Evolutionary conservation across 2,329 filamentous ascomycete genomes (phyloP).

Genomic region (Macroventuria anomochaeta): DNA sequence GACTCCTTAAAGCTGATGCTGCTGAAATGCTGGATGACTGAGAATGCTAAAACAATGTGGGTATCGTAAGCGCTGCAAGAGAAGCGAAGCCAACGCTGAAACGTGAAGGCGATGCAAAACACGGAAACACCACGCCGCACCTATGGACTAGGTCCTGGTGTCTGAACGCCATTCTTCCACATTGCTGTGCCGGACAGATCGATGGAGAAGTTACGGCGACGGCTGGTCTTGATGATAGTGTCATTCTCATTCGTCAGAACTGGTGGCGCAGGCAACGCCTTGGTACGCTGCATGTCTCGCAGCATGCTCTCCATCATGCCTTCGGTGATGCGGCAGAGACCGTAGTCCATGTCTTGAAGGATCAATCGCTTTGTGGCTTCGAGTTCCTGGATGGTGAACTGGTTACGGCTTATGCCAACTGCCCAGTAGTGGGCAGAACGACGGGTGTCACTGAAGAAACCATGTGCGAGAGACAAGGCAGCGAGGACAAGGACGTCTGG

Average conservation of each 20-base stretch:
- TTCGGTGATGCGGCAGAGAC: conserved; percentile 43
- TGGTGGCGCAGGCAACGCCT: not conserved
- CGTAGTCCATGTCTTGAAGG: conserved; percentile 47
- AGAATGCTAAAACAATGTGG: conserved; percentile 21
- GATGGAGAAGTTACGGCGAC: conserved; percentile 36
- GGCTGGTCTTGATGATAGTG: conserved; percentile 17
- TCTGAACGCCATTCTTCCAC: conserved; percentile 45
- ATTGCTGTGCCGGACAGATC: conserved; percentile 37
- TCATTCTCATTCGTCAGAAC: conserved; percentile 1
- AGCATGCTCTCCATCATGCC: conserved; percentile 42
- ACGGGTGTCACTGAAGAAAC: conserved; percentile 43
- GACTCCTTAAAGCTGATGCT: conserved; percentile 14
- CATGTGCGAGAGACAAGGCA: conserved; percentile 44
- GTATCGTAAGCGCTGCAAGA: conserved; percentile 26
- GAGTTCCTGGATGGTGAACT: conserved; percentile 40
- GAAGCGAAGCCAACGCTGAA: conserved; percentile 6
- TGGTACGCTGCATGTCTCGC: conserved; percentile 38
- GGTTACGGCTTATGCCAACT: conserved; percentile 29
- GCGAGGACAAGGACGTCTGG: conserved; percentile 47
- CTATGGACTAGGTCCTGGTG: conserved; percentile 51
- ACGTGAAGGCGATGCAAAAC: not conserved
- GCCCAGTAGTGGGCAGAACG: conserved; percentile 45
- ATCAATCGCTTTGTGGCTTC: conserved; percentile 44
- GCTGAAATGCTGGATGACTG: conserved; percentile 9
- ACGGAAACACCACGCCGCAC: not conserved